Base-by-base conservation (phyloP, 495 filamentous ascomycete genomes). In the Daldinia decipiens region DNA sequence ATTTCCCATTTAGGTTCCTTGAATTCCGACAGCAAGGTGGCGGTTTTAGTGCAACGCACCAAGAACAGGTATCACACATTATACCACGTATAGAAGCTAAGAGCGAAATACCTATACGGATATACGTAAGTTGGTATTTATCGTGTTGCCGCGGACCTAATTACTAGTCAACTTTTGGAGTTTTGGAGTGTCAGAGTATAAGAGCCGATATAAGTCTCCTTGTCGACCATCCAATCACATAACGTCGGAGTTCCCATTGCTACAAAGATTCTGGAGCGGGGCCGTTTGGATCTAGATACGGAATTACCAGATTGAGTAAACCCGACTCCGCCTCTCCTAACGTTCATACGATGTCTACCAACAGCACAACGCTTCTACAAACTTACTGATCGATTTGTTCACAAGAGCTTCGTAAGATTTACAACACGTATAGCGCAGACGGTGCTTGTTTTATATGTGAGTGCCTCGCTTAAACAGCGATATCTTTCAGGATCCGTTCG, bases 271-370 rank as follows among this genome's bases (percentile, higher is more conserved):
- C 12, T 32, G 19, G 47, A n/a, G 31, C 15, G 62, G 62, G 29
- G 40, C 26, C 32, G 38, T 21, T 34, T 15, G 12, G 11, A 7
- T 7, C 32, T 40, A 26, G 51, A 63, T 15, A 15, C 69, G 63
- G 68, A 71, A 59, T 24, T 72, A 17, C 72, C 29, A 4, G 1
- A 68, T 68, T 31, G 1, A 59, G 72, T 54, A 72, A 66, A 69
- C 68, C 67, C 63, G 70, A 12, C 47, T 54, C n/a, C 38, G 15
- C 39, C 56, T 59, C 36, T 31, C 17, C 4, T 9, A 38, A 27
- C 6, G 29, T 31, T 31, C 51, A 17, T 53, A 53, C 51, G 51
- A 53, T 53, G 51, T 53, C 51, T 53, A 31, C 51, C 27, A 17
- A 11, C 29, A 24, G 43, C 43, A 47, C 43, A 47, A 21, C 17